Base-by-base conservation (phyloP, 2,329 filamentous ascomycete species). In the Aspergillus sp. region DNA sequence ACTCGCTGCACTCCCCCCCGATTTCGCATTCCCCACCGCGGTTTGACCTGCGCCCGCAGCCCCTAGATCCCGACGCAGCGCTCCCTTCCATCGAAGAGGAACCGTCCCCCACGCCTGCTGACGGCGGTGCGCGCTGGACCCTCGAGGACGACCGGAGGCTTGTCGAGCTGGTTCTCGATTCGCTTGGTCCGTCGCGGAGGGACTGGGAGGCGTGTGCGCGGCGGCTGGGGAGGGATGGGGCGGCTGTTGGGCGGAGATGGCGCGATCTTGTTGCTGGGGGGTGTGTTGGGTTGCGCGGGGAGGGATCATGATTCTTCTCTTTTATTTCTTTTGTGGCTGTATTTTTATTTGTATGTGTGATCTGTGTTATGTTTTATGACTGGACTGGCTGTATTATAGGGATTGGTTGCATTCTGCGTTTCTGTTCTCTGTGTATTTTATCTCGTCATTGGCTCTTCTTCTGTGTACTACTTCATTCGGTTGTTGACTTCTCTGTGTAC, bases 181-280 rank as follows among this genome's bases (percentile, higher is more conserved):
- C 64, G 33, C 52, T 67, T 16, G 53, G 57, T 16, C 53, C 67
- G 4, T 63, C 62, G 16, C 53, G 58, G 30, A 48, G 49, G 30
- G 61, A 67, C 30, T 66, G 63, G 64, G 58, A 61, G 15, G 64
- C 66, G 16, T 68, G 63, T 41, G 64, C 64, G 14, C 52, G 54
- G 20, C 49, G 41, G 34, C 52, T 68, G 40, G 63, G 63, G 30
- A 57, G 55, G 29, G 58, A 62, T 29, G 48, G 56, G 17, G 57
- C 58, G 12, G 61, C 56, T 30, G 48, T 66, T 15, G 60, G 59
- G n/a, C 50, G 47, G 32, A 48, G 65, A 30, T 68, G 63, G 63
- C 55, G 53, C 30, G 45, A 55, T 25, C 55, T 68, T 8, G 46
- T 67, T 12, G 55, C 55, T 7, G 55, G 63, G 34, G 63, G 64